Evolutionary conservation across 257 asterid genomes (phyloP).

Genomic region (Echites panduratus): DNA sequence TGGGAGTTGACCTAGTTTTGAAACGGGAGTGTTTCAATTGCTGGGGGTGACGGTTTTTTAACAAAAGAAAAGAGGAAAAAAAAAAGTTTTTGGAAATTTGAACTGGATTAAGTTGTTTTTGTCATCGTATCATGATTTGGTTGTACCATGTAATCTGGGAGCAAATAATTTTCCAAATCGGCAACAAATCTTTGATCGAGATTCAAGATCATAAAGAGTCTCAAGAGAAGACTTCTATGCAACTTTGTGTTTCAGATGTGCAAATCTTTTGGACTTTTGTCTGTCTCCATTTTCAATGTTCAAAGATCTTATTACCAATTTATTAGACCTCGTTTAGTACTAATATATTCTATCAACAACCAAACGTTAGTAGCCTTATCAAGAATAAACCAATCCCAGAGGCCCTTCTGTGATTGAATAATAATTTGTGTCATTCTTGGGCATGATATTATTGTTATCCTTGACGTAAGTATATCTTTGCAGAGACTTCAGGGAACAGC

Average conservation of each 20-base stretch:
- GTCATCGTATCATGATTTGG: constrained; percentile 3
- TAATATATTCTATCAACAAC: background rate
- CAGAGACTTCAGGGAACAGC: constrained; percentile 16
- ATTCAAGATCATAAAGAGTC: background rate
- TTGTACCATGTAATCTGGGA: constrained; percentile 6
- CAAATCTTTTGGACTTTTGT: constrained; percentile 13
- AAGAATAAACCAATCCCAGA: constrained; percentile 6
- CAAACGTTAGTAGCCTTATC: constrained; percentile 10
- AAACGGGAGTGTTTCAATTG: too few relatives aligned
- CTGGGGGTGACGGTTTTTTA: background rate
- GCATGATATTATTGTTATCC: background rate
- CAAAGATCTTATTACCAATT: background rate
- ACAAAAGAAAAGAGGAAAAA: background rate
- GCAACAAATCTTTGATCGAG: constrained; percentile 1
- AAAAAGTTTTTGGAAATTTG: background rate
- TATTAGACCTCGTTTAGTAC: background rate
- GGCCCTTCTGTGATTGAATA: background rate
- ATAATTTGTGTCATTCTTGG: background rate
- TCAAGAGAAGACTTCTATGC: constrained; percentile 9
- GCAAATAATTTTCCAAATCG: background rate
- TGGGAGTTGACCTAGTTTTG: too few relatives aligned
- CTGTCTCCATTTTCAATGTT: background rate
- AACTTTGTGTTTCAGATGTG: constrained; percentile 10
- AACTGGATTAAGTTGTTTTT: background rate
- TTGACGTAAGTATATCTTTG: background rate